A percentile compares a stretch with the other conserved stretches of the same genome.
These are phyloP conservation scores for Hypseocharis bilobata DNA, from an alignment of 441 rosid genomes.

Conservation along the genomic window DNA sequence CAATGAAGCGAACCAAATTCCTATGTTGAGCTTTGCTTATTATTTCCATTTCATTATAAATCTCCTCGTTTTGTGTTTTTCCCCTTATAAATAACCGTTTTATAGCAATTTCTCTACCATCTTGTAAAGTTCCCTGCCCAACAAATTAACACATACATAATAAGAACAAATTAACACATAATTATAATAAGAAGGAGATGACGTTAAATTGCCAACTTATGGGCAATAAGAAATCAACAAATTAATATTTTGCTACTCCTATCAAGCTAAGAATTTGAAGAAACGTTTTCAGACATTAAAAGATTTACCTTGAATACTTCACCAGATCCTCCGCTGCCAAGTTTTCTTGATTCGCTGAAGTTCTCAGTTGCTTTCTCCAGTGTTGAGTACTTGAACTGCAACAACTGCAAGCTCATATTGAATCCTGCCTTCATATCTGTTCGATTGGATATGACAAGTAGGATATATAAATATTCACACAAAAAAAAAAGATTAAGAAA, in stretches of 20 bases:
- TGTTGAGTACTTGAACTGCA: slow-evolving; percentile 48
- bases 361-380: slow-evolving; percentile 39
- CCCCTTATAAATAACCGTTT: slow-evolving; percentile 38
- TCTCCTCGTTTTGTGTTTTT: slow-evolving; percentile 28
- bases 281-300: too few species aligned
- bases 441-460: not conserved
- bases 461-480: not conserved
- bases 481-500: not conserved
- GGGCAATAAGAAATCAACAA: too few species aligned
- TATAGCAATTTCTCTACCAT: slow-evolving; percentile 63
- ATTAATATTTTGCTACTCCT: too few species aligned
- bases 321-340: slow-evolving; percentile 62
- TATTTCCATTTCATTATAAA: slow-evolving; percentile 51
- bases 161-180: not conserved
- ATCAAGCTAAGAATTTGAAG: too few species aligned
- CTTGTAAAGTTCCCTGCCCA: slow-evolving; percentile 48
- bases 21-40: slow-evolving; percentile 52
- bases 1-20: slow-evolving; percentile 52
- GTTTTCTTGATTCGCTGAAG: slow-evolving; percentile 35
- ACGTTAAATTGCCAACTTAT: too few species aligned
- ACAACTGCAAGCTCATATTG: slow-evolving; percentile 25
- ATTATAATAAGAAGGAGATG: not conserved
- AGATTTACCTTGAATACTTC: slow-evolving; percentile 60
- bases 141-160: too few species aligned
- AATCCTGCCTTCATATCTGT: slow-evolving; percentile 27